These are phyloP conservation scores for Rhynchosporium secalis DNA, from an alignment of 2,329 filamentous ascomycete genomes.

Conservation along the genomic window DNA sequence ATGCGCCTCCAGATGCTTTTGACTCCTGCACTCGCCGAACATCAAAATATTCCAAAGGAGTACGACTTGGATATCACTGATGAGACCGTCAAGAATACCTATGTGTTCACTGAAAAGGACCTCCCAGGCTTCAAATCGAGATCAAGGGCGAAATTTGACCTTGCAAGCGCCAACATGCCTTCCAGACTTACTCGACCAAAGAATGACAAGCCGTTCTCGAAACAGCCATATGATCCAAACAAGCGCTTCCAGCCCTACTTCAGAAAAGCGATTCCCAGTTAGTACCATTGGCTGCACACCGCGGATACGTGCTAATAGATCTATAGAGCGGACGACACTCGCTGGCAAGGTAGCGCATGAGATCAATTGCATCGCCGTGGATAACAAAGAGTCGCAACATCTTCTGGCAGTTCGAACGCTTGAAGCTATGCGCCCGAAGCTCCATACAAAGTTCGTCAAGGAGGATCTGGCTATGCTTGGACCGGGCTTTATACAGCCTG, in stretches of 20 bases:
- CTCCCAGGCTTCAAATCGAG: constrained; percentile 71
- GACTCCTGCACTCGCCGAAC: constrained; percentile 60
- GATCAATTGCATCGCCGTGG: constrained; percentile 70
- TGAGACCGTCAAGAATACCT: constrained; percentile 75
- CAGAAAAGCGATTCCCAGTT: constrained; percentile 74
- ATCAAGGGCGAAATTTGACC: constrained; percentile 56
- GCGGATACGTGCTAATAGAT: constrained; percentile 27
- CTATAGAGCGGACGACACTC: constrained; percentile 73
- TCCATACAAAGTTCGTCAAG: constrained; percentile 48
- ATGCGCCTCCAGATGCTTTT: constrained; percentile 66
- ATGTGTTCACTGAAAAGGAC: constrained; percentile 91
- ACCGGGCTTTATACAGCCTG: constrained; percentile 56
- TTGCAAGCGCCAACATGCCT: constrained; percentile 59
- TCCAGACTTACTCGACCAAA: constrained; percentile 49
- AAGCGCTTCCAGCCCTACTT: constrained; percentile 63
- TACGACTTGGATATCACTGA: constrained; percentile 77
- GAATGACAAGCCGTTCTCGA: constrained; percentile 48
- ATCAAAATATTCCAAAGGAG: constrained; percentile 79
- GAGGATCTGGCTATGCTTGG: constrained; percentile 32
- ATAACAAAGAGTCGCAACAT: constrained; percentile 67
- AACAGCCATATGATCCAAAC: constrained; percentile 46
- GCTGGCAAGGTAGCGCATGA: constrained; percentile 74
- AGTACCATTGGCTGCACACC: constrained; percentile 39
- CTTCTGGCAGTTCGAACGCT: constrained; percentile 60
- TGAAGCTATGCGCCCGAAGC: constrained; percentile 60